Conservation (phyloP, 2,329 filamentous ascomycete species). For the Aspergillus fructus region DNA sequence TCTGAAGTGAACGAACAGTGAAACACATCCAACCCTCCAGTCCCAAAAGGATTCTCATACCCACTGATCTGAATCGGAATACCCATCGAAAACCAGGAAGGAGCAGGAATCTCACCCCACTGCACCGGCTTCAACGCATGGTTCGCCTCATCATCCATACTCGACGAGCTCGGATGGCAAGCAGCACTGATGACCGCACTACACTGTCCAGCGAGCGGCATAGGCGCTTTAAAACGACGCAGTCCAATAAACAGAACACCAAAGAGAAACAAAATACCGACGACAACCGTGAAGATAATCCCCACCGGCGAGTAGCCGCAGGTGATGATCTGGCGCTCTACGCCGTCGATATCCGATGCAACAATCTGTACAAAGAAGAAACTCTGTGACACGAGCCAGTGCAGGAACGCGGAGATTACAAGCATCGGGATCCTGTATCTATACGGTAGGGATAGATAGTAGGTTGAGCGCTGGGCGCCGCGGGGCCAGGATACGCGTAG, state of each 20-base stretch:
- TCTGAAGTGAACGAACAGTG: not conserved
- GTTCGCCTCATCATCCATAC: not conserved
- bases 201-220: constrained; percentile 2
- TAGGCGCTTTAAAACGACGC: not conserved
- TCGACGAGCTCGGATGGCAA: not conserved
- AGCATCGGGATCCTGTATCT: constrained; percentile 43
- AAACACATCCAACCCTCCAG: too few relatives aligned
- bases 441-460: constrained; percentile 46
- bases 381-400: constrained; percentile 50
- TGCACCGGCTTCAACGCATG: constrained; percentile 2
- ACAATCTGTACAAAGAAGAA: constrained; percentile 32
- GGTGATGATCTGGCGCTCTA: not conserved
- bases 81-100: not conserved
- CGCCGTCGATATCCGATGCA: not conserved
- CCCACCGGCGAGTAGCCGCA: constrained; percentile 3
- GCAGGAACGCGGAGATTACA: constrained; percentile 33
- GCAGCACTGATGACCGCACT: constrained; percentile 3
- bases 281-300: constrained; percentile 1
- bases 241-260: constrained; percentile 1
- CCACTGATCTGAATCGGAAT: too few relatives aligned
- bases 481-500: constrained; percentile 45
- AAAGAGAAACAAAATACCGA: not conserved
- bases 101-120: not conserved
- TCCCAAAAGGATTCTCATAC: too few relatives aligned
- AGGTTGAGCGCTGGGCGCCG: constrained; percentile 44